Conservation (phyloP, 805 yeast genomes). For the Nakazawaea siamensis region DNA sequence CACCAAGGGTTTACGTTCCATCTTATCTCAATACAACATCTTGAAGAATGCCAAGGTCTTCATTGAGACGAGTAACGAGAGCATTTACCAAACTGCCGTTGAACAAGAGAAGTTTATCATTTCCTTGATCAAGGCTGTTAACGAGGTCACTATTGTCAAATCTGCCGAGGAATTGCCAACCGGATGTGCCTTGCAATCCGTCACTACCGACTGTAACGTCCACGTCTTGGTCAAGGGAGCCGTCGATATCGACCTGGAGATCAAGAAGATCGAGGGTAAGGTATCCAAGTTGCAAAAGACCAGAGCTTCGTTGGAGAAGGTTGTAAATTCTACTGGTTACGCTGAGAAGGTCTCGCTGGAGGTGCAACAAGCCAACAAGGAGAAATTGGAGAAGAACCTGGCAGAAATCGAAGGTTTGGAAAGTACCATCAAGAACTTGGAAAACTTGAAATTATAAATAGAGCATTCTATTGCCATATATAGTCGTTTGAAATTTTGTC, state of each 20-base stretch:
- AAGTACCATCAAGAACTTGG: conserved; percentile 77
- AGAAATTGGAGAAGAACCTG: conserved; percentile 56
- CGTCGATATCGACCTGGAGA: conserved; percentile 87
- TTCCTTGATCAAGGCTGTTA: conserved; percentile 87
- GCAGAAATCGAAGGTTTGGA: conserved; percentile 91
- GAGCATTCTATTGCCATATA: conserved; percentile 37
- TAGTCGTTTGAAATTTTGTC: conserved; percentile 44
- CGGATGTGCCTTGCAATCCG: conserved; percentile 84
- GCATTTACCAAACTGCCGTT: conserved; percentile 41
- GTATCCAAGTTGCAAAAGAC: conserved; percentile 55
- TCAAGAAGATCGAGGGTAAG: conserved; percentile 73
- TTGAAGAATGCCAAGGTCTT: conserved; percentile 81
- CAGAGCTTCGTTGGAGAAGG: conserved; percentile 58
- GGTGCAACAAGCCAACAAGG: conserved; percentile 69
- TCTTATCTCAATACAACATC: conserved; percentile 84
- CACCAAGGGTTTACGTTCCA: conserved; percentile 86
- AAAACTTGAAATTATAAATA: conserved; percentile 55
- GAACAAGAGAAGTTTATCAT: conserved; percentile 82
- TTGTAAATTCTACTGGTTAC: conserved; percentile 66
- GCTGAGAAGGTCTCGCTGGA: conserved; percentile 76
- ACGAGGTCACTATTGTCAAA: conserved; percentile 58
- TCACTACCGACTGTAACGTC: conserved; percentile 74
- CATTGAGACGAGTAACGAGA: conserved; percentile 57
- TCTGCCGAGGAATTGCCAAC: conserved; percentile 56
- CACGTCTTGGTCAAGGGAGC: conserved; percentile 92